Evolutionary conservation across 2,329 filamentous ascomycete genomes (phyloP), one percentile per base, ranked within the genome.

Genomic region (Diaporthe aspalathi): DNA sequence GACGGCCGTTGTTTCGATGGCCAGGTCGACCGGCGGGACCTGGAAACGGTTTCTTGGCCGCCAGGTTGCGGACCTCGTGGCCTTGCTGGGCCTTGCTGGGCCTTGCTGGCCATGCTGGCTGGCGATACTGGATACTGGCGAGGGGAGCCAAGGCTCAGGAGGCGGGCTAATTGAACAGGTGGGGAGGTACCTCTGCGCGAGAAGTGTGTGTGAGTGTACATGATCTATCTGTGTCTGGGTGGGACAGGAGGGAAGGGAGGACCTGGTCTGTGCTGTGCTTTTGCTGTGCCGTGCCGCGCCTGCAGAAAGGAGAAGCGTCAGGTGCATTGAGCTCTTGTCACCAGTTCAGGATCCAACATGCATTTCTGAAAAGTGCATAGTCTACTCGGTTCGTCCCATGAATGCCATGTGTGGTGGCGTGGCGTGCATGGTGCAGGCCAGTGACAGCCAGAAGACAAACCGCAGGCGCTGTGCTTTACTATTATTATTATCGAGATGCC

Each of bases 31-130:
- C 22, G 35, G n/a, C 60, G 27, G n/a, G 60, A 24, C 27, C 45
- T 65, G 43, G 45, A 16, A 60, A 65, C 60, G 3, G 60, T 50
- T 65, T 65, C 60, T 65, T 65, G 60, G 60, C 45, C 60, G 60
- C 60, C 45, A 63, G 60, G 60, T 49, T 49, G 60, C 60, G 60
- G 60, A 50, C 60, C 60, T 65, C 50, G 45, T 20, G 54, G 17
- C 52, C 52, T 35, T 6, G 52, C 49, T 60, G 54, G n/a, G n/a
- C n/a, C 32, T 32, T 32, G 32, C 54, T 14, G 40, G 54, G 38
- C 54, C 54, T 20, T 27, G 32, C 60, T 20, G 54, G 17, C 52
- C 52, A 14, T 9, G 52, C 24, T 60, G 56, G 60, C 45, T n/a
- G n/a, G n/a, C n/a, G n/a, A n/a, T n/a, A n/a, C n/a, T n/a, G n/a